Evolutionary conservation across 345 rosid species (phyloP).

Genomic region (Ceriops tagal): DNA sequence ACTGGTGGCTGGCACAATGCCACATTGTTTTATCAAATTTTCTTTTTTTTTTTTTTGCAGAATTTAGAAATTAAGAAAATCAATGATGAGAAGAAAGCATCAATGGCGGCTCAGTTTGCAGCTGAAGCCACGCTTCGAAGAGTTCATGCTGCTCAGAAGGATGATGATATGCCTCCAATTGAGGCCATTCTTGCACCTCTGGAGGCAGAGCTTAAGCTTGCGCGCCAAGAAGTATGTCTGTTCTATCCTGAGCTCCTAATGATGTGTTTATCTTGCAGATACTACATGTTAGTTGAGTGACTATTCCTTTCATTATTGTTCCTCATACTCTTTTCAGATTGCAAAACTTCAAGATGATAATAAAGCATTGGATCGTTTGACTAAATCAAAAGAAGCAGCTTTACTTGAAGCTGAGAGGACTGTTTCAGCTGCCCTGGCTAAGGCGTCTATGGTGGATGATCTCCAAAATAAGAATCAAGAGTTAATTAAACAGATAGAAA

Average conservation of each 20-base stretch:
- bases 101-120: slow-evolving; percentile 99
- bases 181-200: slow-evolving; percentile 99
- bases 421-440: slow-evolving; percentile 84
- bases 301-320: slow-evolving; percentile 8
- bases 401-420: slow-evolving; percentile 95
- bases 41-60: slow-evolving; percentile 32
- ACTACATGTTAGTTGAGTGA: not conserved
- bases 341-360: slow-evolving; percentile 94
- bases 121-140: slow-evolving; percentile 98
- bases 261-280: slow-evolving; percentile 8
- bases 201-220: slow-evolving; percentile 94
- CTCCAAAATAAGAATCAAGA: slow-evolving; percentile 98
- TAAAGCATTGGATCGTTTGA: slow-evolving; percentile 90
- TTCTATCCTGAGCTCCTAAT: slow-evolving; percentile 8
- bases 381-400: slow-evolving; percentile 96
- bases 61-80: slow-evolving; percentile 94
- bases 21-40: slow-evolving; percentile 8
- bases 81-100: slow-evolving; percentile 95
- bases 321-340: slow-evolving; percentile 43
- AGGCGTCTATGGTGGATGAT: slow-evolving; percentile 98
- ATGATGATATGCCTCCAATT: slow-evolving; percentile 99
- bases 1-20: slow-evolving; percentile 1
- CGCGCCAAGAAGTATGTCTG: slow-evolving; percentile 66
- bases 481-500: slow-evolving; percentile 89
- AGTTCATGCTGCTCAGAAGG: slow-evolving; percentile 99